Evolutionary conservation across 2,329 filamentous ascomycete genomes (phyloP).

Genomic region (Zarea fungicola): DNA sequence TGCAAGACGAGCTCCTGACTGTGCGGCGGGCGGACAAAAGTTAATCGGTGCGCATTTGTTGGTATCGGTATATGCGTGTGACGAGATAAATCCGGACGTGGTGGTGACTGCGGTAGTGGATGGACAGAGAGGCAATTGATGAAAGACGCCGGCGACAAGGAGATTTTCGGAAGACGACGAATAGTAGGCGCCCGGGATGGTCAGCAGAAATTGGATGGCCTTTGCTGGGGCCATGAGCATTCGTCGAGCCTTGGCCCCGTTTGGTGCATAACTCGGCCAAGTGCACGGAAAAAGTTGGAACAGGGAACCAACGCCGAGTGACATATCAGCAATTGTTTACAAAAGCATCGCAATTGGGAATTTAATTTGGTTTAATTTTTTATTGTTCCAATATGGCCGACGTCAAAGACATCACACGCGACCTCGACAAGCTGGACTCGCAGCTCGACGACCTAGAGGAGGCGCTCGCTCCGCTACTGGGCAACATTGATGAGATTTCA

Average conservation of each 20-base stretch:
- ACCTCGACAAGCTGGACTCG: slow-evolving; percentile 68
- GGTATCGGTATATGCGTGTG: neutral
- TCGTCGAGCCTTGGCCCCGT: neutral
- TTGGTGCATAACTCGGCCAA: slow-evolving; percentile 11
- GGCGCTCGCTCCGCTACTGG: slow-evolving; percentile 67
- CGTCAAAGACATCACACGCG: slow-evolving; percentile 54
- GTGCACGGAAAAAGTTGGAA: slow-evolving; percentile 5
- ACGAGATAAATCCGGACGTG: neutral
- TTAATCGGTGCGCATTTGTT: neutral
- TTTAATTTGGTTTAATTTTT: neutral
- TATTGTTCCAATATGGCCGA: slow-evolving; percentile 30
- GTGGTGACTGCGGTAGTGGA: too few relatives aligned
- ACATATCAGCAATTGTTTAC: neutral
- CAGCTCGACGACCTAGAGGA: slow-evolving; percentile 76
- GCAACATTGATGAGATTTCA: slow-evolving; percentile 60
- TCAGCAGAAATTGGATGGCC: slow-evolving; percentile 9
- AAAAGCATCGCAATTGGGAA: neutral
- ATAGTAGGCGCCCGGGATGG: slow-evolving; percentile 4
- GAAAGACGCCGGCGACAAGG: neutral
- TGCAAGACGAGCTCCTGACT: slow-evolving; percentile 9
- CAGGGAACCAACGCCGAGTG: neutral
- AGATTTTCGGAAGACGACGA: slow-evolving; percentile 7
- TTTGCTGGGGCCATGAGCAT: neutral
- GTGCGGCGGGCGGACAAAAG: neutral
- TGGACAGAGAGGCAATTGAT: too few relatives aligned